Base-by-base conservation (phyloP, 345 rosid species). In the Dimocarpus longan region DNA sequence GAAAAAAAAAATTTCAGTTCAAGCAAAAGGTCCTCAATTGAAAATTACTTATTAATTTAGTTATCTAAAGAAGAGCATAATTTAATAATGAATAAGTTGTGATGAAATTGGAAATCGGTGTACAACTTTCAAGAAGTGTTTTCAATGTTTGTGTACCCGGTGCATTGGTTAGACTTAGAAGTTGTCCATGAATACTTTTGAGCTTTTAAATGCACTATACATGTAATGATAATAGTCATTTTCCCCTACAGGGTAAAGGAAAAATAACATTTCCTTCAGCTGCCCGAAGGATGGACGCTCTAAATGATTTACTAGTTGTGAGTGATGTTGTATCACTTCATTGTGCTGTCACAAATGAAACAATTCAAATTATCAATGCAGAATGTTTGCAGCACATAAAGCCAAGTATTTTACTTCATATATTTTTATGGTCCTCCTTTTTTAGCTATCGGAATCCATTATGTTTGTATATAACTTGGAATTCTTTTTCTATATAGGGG, bases 311-410 rank as follows among this genome's bases (percentile, higher is more conserved):
- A 75, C 88, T 94, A 21, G 97, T 98, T 52, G 98, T 98, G 28
- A 94, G 98, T 84, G 98, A 97, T 80, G 92, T 94, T 72, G 88
- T 97, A 70, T 97, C 98, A 2, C 97, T 97, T 84, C 99, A 94
- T 66, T 97, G 98, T 71, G 88, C 94, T 64, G 83, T 93, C 68
- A 92, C 98, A 22, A 87, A 93, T 76, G 97, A 94, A 82, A 97
- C 99, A 13, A 85, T 94, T 87, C 98, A 97, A 88, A 93, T 94
- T 76, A 86, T 97, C 50, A 94, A 87, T 85, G 97, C 95, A 46
- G 98, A 97, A 68, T 91, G 99, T 83, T 91, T 97, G 89, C 99
- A 91, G 89, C 97, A 94, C 88, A 72, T 94, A 78, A 97, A 94
- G 81, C 98, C 98, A 80, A 98, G 99, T 93, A 90, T 11, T 48